Percentiles rank a stretch among this genome's conserved stretches.
phyloP scores from a whole-genome alignment of 345 rosid species.

The Triadica sebifera region DNA sequence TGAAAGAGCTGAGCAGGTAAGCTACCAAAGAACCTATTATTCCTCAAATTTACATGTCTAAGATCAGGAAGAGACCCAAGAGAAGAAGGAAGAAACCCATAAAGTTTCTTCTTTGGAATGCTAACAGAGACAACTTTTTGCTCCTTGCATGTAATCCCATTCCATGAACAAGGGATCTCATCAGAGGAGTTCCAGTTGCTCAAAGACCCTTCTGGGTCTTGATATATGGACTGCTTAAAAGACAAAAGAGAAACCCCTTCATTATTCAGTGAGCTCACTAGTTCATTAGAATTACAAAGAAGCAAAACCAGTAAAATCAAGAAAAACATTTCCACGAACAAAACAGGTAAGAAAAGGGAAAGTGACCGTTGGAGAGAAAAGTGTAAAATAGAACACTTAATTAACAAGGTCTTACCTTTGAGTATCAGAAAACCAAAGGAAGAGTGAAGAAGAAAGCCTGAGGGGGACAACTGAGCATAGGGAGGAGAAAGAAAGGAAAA shows the following conservation, averaged over 20 bases:
- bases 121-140: slow-evolving; percentile 71
- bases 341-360: not conserved
- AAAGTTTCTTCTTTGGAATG: slow-evolving; percentile 79
- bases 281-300: slow-evolving; percentile 11
- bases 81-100: slow-evolving; percentile 72
- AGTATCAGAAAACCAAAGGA: slow-evolving; percentile 2
- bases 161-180: slow-evolving; percentile 78
- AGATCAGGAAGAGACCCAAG: slow-evolving; percentile 78
- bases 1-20: slow-evolving; percentile 69
- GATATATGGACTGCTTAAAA: slow-evolving; percentile 56
- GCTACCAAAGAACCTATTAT: slow-evolving; percentile 60
- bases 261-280: slow-evolving; percentile 29
- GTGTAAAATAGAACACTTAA: not conserved
- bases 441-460: not conserved
- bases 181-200: slow-evolving; percentile 81
- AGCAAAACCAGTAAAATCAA: slow-evolving; percentile 20
- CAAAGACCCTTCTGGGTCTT: slow-evolving; percentile 79
- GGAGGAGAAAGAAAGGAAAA: not conserved
- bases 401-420: slow-evolving; percentile 20
- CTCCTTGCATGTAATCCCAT: slow-evolving; percentile 87
- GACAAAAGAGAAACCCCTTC: slow-evolving; percentile 81
- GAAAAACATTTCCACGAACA: slow-evolving; percentile 16
- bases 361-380: not conserved
- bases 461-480: not conserved
- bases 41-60: slow-evolving; percentile 84